phyloP scores from a whole-genome alignment of 2,329 filamentous ascomycete genomes.

The Cladosporium sphaerospermum region DNA sequence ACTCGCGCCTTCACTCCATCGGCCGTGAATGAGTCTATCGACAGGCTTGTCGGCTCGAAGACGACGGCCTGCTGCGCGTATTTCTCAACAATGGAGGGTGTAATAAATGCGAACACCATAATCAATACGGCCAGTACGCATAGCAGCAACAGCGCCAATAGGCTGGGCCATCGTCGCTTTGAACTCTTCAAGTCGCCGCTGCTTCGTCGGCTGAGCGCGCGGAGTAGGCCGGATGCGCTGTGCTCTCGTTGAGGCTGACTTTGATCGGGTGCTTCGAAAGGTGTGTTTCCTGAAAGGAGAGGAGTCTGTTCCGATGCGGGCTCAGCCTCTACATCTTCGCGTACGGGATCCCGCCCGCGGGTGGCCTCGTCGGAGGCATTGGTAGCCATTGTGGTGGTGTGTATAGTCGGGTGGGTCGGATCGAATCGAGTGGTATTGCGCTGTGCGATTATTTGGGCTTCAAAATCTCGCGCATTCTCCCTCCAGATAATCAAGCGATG shows the following conservation, averaged over 20 bases:
- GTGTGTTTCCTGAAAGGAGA: constrained; percentile 27
- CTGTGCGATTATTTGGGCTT: not conserved
- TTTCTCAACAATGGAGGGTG: constrained; percentile 71
- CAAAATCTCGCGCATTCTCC: not conserved
- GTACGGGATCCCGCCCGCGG: constrained; percentile 8
- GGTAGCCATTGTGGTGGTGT: constrained; percentile 2
- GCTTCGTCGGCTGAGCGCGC: constrained; percentile 20
- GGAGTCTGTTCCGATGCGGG: constrained; percentile 35
- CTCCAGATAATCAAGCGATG: not conserved
- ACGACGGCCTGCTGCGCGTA: constrained; percentile 81
- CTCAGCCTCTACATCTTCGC: constrained; percentile 5
- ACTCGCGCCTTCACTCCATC: constrained; percentile 73
- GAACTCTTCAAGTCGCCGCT: constrained; percentile 29
- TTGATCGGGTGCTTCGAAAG: constrained; percentile 18
- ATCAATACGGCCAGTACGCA: constrained; percentile 59
- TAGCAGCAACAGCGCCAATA: constrained; percentile 65
- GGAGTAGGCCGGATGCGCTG: constrained; percentile 31
- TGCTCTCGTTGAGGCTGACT: constrained; percentile 11
- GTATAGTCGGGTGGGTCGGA: not conserved
- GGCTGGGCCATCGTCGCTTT: constrained; percentile 65
- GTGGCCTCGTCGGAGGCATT: constrained; percentile 10
- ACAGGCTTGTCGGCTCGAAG: constrained; percentile 75
- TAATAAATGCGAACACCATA: constrained; percentile 72
- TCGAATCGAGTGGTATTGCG: not conserved
- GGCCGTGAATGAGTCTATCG: constrained; percentile 76